These are phyloP conservation scores for Cucumis cinereus DNA, from an alignment of 306 rosid genomes.

Conservation along the genomic window DNA sequence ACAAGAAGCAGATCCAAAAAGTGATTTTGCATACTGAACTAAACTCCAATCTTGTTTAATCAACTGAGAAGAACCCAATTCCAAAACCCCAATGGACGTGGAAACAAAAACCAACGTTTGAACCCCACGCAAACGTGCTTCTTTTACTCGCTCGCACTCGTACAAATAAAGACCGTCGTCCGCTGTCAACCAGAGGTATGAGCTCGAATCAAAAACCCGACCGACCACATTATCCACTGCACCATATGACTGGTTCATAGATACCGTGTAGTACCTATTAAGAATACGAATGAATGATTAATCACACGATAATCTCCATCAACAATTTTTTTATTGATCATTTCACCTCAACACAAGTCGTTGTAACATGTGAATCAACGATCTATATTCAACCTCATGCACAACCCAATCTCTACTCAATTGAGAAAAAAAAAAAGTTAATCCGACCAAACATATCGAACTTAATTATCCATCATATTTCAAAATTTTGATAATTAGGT, in stretches of 20 bases:
- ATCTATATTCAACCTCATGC: no score
- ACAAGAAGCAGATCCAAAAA: slow-evolving; percentile 8
- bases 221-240: slow-evolving; percentile 10
- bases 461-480: no score
- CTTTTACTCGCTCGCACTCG: slow-evolving; percentile 30
- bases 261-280: slow-evolving; percentile 14
- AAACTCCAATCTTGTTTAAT: slow-evolving; percentile 19
- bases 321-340: no score
- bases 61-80: slow-evolving; percentile 27
- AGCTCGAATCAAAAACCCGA: slow-evolving; percentile 17
- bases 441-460: no score
- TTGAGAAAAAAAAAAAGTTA: no score
- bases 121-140: slow-evolving; percentile 27
- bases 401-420: no score
- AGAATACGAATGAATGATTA: not conserved
- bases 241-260: slow-evolving; percentile 9
- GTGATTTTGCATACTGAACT: slow-evolving; percentile 15
- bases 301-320: not conserved
- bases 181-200: slow-evolving; percentile 29
- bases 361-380: no score
- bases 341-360: no score
- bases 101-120: slow-evolving; percentile 27
- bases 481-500: no score
- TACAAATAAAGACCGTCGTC: slow-evolving; percentile 13
- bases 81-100: slow-evolving; percentile 24